Conservation (phyloP, 139 green algal genomes). For the Picocystis salinarum region DNA sequence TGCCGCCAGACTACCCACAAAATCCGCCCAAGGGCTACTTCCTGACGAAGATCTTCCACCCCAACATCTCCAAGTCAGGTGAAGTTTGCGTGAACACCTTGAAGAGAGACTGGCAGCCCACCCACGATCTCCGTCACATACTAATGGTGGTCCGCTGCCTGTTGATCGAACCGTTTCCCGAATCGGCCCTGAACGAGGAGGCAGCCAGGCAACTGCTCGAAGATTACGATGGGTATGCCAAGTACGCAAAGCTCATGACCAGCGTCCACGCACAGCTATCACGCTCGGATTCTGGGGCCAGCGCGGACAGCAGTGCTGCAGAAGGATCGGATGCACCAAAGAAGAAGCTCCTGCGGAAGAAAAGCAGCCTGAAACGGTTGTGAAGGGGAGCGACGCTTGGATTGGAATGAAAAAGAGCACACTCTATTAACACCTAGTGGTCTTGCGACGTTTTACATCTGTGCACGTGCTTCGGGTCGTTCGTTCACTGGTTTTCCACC, state of each 20-base stretch:
- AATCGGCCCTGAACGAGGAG: conserved; percentile 94
- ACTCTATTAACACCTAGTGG: no score
- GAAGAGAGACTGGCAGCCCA: conserved; percentile 81
- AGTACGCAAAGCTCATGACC: conserved; percentile 66
- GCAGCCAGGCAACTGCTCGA: conserved; percentile 84
- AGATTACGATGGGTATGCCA: conserved; percentile 63
- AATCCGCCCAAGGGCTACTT: conserved; percentile 46
- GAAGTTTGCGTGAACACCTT: conserved; percentile 98
- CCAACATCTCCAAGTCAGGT: conserved; percentile 69
- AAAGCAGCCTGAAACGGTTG: conserved; percentile 59
- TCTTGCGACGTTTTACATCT: no score
- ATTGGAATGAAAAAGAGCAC: no score
- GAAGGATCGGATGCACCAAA: conserved; percentile 6
- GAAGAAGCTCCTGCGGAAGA: conserved; percentile 32
- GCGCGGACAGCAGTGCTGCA: background rate
- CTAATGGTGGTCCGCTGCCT: conserved; percentile 76
- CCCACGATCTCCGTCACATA: conserved; percentile 62
- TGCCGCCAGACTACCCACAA: conserved; percentile 20
- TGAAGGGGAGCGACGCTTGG: no score
- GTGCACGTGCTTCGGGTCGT: no score
- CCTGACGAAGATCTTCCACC: conserved; percentile 89
- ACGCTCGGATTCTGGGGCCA: conserved; percentile 10
- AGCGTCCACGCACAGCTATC: conserved; percentile 42
- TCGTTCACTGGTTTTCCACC: no score
- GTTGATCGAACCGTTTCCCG: conserved; percentile 87